Evolutionary conservation across 2,329 filamentous ascomycete species (phyloP), one percentile per base, ranked within the genome.

Genomic region (Paramyrothecium roridum): DNA sequence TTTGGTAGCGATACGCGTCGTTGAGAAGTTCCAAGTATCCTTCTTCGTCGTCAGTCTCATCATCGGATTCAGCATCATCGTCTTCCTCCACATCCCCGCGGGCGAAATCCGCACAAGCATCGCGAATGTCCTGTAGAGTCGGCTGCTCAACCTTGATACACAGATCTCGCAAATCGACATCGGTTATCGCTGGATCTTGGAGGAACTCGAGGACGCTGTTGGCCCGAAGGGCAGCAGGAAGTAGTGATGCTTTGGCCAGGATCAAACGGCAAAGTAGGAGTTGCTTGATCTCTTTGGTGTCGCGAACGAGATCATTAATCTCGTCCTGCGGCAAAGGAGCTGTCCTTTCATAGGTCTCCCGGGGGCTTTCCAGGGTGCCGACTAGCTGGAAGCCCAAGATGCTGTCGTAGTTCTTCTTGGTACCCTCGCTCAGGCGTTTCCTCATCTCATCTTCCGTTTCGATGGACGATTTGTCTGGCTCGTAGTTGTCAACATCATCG

Each of bases 51-150:
- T 59, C 57, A 10, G 59, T 56, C 1, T 61, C 58, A 22, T 22
- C 23, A 26, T 50, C 48, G n/a, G 21, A 50, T 2, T 59, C 55
- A 1, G 22, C 20, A 49, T 45, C 12, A 3, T 46, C 54, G 3
- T 65, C 57, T 0, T 62, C 59, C n/a, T 50, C 56, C 22, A 62
- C 57, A 13, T 67, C 61, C 3, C 59, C 59, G 0, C 64, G 63
- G 0, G 66, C 61, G 20, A 67, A 67, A 30, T 68, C 66, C 26
- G 66, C 66, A 30, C 66, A 68, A 4, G 65, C 65, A 20, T 69
- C 66, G 54, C 66, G 62, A 8, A 68, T 64, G 3, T 63, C 54
- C 19, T 68, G 64, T 0, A 68, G 60, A 20, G 55, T 62, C 4
- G 66, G 66, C 2, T 65, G 57, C 11, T 62, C 60, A 2, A 67